Conservation (phyloP, 78 protist genomes). For the Dictyostelium firmibasis region DNA sequence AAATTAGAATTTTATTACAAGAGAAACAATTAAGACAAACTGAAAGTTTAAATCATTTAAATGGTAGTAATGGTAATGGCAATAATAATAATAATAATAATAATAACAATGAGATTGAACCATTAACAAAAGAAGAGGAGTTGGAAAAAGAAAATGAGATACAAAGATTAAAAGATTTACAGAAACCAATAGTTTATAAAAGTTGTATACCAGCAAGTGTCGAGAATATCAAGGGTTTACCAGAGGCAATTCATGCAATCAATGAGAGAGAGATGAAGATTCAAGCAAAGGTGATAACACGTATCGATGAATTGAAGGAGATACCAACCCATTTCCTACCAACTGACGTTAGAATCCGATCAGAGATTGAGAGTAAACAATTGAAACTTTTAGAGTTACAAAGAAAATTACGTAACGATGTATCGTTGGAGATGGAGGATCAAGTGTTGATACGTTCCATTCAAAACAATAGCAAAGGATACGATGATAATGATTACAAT, state of each 20-base stretch:
- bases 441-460: conserved; percentile 28
- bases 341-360: neutral
- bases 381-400: conserved; percentile 31
- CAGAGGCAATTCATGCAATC: conserved; percentile 30
- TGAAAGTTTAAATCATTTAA: neutral
- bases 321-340: conserved; percentile 11
- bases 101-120: neutral
- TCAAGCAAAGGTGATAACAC: neutral
- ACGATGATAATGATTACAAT: conserved; percentile 1
- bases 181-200: neutral
- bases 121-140: neutral
- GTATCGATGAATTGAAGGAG: conserved; percentile 35
- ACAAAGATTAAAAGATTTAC: neutral
- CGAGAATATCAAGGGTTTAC: conserved; percentile 43
- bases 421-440: neutral
- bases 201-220: conserved; percentile 24
- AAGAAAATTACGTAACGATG: conserved; percentile 46
- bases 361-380: conserved; percentile 60
- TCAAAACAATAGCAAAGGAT: neutral
- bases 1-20: neutral
- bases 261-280: conserved; percentile 52
- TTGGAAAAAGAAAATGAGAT: neutral
- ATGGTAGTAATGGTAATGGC: neutral
- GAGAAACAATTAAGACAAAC: conserved; percentile 16
- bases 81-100: neutral